Evolutionary conservation across 1,284 basidiomycete species (phyloP).

Genomic region (Irpex sp.): DNA sequence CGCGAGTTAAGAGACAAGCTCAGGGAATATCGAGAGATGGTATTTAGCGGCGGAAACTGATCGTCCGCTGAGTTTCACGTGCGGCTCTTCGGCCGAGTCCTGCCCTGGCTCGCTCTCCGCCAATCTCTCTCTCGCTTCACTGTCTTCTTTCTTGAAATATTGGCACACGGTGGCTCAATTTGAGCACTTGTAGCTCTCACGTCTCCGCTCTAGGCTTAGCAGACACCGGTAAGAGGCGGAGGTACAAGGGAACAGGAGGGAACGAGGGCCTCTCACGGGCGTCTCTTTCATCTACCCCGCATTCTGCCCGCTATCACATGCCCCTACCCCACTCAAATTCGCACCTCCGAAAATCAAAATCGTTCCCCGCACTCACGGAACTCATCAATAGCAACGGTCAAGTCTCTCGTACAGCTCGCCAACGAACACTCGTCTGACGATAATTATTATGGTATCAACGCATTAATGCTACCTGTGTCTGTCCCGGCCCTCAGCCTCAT

Average conservation of each 20-base stretch:
- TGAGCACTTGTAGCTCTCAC: neutral
- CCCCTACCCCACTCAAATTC: neutral
- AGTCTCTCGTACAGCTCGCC: neutral
- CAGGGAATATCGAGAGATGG: neutral
- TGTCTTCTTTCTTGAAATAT: neutral
- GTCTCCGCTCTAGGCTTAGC: neutral
- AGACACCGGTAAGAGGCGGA: neutral
- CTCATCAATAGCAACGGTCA: too few relatives aligned
- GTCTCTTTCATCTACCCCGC: neutral
- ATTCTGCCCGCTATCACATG: constrained; percentile 1
- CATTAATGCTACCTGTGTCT: neutral
- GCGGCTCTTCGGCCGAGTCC: constrained; percentile 7
- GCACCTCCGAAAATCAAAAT: neutral
- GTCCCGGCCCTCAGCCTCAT: neutral
- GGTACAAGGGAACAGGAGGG: neutral
- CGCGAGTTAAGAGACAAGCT: neutral
- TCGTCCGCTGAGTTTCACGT: constrained; percentile 8
- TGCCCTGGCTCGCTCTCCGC: neutral
- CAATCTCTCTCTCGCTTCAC: neutral
- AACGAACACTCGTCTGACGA: neutral
- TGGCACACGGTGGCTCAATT: neutral
- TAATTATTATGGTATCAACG: neutral
- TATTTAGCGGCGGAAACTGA: constrained; percentile 10
- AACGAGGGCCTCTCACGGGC: neutral
- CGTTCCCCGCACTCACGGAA: neutral